Evolutionary conservation across 2,329 filamentous ascomycete species (phyloP), one percentile per base, ranked within the genome.

Genomic region (Nothopassalora personata): DNA sequence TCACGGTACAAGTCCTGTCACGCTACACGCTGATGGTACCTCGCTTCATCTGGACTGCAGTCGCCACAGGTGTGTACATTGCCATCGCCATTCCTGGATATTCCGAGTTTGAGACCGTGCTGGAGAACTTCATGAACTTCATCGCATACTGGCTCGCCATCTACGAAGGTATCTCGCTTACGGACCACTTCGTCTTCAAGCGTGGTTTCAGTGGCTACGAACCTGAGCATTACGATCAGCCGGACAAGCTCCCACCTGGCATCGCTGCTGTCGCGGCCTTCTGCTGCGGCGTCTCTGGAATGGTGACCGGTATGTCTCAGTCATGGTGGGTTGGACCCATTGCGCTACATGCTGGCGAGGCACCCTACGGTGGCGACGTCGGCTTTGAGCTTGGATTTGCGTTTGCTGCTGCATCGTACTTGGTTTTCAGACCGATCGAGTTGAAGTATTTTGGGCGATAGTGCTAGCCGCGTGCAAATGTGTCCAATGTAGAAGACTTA

Each of bases 91-190:
- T 91, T 54, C 86, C 86, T 0, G 88, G 86, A 1, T 89, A 88
- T 74, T 74, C 73, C 4, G 78, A 86, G 68, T 90, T 90, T 71
- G 83, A 85, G 64, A 70, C 72, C 6, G 81, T 87, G 3, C 78
- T 90, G 13, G 81, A 87, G 70, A 87, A 88, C 73, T 89, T 90
- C 74, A 88, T 90, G 84, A 70, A 67, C 62, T 73, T 68, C 61
- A 68, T 74, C 67, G 83, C 83, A 1, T 91, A 90, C 76, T 91
- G 88, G 87, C 79, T 90, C 1, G 84, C 86, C 51, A 88, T 90
- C 66, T 91, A 90, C 74, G 82, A 84, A 63, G 86, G 82, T 50
- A 83, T 90, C 62, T 77, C 82, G 0, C 71, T 90, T 18, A 76
- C 80, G 1, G 87, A 90, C 57, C 87, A 90, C 73, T 82, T 89